A percentile compares a stretch with the other conserved stretches of the same genome.
These are phyloP conservation scores for Nothophytophthora sp. DNA, from an alignment of 352 stramenopile species.

Conservation along the genomic window DNA sequence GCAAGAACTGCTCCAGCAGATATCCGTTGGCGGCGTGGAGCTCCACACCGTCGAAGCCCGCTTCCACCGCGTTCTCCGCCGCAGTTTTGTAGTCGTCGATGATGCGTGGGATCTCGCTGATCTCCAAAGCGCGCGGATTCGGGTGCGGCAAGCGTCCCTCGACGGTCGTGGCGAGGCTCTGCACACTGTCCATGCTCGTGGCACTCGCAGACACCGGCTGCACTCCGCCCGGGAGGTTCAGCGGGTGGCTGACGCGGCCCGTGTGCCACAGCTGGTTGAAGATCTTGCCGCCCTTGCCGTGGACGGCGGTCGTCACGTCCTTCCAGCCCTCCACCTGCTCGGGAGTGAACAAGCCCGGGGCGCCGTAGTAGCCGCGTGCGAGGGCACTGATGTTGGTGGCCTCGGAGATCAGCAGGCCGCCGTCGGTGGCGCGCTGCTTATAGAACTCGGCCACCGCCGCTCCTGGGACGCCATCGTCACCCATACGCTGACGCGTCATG, in stretches of 20 bases:
- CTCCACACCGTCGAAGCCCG: conserved; percentile 92
- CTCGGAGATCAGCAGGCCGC: conserved; percentile 61
- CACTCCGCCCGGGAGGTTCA: conserved; percentile 47
- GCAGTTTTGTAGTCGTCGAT: conserved; percentile 28
- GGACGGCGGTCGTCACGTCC: conserved; percentile 63
- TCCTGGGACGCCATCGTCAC: conserved; percentile 34
- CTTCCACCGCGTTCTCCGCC: conserved; percentile 50
- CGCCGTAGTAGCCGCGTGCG: conserved; percentile 41
- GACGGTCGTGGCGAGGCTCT: conserved; percentile 27
- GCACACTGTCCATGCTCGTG: conserved; percentile 29
- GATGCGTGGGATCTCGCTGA: conserved; percentile 64
- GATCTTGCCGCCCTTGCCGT: conserved; percentile 77
- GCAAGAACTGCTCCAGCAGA: conserved; percentile 89
- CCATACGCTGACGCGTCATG: conserved; percentile 46
- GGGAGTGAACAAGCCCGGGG: conserved; percentile 52
- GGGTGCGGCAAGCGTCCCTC: conserved; percentile 36
- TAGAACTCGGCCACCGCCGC: conserved; percentile 55
- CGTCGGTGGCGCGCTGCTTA: conserved; percentile 53
- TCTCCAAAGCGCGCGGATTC: conserved; percentile 61
- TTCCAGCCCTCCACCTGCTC: conserved; percentile 66
- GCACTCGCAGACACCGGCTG: conserved; percentile 48
- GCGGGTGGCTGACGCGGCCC: conserved; percentile 58
- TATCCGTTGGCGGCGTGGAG: conserved; percentile 92
- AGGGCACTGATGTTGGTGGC: conserved; percentile 52
- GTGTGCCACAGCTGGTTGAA: conserved; percentile 89